A percentile compares a stretch with the other conserved stretches of the same genome.
These are phyloP conservation scores for Leishmania martiniquensis DNA, from an alignment of 208 protist species.

Conservation along the genomic window DNA sequence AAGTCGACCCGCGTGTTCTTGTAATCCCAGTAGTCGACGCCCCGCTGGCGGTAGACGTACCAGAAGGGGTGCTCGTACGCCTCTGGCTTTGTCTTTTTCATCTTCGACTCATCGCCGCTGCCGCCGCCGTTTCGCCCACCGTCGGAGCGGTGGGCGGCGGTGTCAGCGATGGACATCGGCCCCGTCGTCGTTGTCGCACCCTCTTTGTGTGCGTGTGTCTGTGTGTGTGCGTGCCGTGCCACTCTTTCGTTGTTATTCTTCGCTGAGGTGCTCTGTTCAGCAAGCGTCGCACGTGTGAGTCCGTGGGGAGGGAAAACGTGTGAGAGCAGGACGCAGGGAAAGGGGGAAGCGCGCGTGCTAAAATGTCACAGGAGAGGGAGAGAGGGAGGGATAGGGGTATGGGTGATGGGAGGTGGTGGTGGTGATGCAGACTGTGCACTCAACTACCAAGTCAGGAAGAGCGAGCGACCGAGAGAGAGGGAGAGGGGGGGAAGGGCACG, in stretches of 20 bases:
- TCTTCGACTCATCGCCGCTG: conserved; percentile 10
- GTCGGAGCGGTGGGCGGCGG: background rate
- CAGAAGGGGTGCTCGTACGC: conserved; percentile 77
- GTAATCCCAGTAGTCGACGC: conserved; percentile 95
- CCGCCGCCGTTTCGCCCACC: background rate
- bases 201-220: background rate
- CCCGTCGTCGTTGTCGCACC: background rate
- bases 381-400: background rate
- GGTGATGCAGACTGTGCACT: too few species aligned
- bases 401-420: too few species aligned
- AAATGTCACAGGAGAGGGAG: background rate
- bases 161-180: background rate
- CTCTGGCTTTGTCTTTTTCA: conserved; percentile 32
- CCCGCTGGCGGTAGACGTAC: conserved; percentile 74
- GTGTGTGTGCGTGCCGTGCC: background rate
- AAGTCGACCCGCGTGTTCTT: conserved; percentile 84
- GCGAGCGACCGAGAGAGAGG: too few species aligned
- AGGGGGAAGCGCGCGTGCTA: background rate
- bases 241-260: too few species aligned
- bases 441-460: too few species aligned
- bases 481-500: too few species aligned
- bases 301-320: background rate
- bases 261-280: too few species aligned
- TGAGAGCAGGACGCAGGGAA: too few species aligned
- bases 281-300: background rate